Evolutionary conservation across 1,139 yeast species (phyloP).

Genomic region (Lodderomyces beijingensis): DNA sequence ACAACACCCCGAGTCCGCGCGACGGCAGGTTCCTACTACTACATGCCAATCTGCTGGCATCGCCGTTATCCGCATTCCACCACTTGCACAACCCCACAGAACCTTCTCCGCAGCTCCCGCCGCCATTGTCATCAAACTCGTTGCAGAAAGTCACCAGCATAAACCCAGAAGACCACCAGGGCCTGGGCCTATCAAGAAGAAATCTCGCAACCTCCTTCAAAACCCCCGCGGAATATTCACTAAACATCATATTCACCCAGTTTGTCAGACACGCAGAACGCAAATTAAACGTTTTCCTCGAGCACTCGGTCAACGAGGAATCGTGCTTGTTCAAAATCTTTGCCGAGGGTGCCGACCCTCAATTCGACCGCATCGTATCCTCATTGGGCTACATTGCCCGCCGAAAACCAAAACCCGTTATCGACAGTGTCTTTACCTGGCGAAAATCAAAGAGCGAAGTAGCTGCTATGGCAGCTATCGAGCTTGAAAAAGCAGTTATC

Average conservation of each 20-base stretch:
- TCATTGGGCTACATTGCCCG: conserved; percentile 89
- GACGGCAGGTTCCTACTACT: no score
- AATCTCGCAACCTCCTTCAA: conserved; percentile 62
- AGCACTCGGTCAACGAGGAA: conserved; percentile 64
- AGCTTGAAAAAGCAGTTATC: conserved; percentile 42
- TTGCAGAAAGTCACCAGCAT: conserved; percentile 18
- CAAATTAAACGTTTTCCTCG: conserved; percentile 70
- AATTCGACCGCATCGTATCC: conserved; percentile 78
- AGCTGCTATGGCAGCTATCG: conserved; percentile 69
- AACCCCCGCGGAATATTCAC: conserved; percentile 87
- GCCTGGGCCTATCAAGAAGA: conserved; percentile 30
- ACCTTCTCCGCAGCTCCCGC: conserved; percentile 35
- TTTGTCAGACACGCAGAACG: conserved; percentile 92
- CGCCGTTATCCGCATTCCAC: no score
- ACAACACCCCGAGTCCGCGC: no score
- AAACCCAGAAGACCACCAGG: conserved; percentile 7
- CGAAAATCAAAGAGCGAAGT: conserved; percentile 85
- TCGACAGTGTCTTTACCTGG: conserved; percentile 98
- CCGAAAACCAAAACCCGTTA: conserved; percentile 89
- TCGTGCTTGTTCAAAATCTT: conserved; percentile 80
- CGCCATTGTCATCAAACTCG: conserved; percentile 22
- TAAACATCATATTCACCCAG: conserved; percentile 91
- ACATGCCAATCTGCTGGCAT: no score
- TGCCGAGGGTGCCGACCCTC: conserved; percentile 82
- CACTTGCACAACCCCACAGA: conserved; percentile 17